Percentiles rank a stretch among this genome's conserved stretches.
These are phyloP conservation scores for Leccinum uliginosum DNA, from an alignment of 768 basidiomycete genomes.

Conservation along the genomic window DNA sequence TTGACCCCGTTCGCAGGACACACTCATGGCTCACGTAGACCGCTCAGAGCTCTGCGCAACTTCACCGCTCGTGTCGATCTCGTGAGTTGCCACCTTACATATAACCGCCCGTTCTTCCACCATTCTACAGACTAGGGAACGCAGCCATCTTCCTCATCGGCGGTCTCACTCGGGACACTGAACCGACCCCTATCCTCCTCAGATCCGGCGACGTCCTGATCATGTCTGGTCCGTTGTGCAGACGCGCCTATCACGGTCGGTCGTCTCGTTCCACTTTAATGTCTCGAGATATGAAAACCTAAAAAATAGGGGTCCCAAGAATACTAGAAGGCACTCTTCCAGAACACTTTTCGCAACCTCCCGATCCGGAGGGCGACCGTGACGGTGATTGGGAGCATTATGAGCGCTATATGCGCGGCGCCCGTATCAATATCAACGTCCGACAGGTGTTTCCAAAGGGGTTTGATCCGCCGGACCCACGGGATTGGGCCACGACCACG, in stretches of 20 bases:
- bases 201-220: slow-evolving; percentile 89
- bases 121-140: slow-evolving; percentile 67
- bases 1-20: slow-evolving; percentile 46
- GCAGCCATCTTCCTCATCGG: slow-evolving; percentile 90
- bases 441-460: slow-evolving; percentile 82
- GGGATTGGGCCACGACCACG: slow-evolving; percentile 1
- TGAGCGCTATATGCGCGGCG: slow-evolving; percentile 56
- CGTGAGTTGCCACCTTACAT: slow-evolving; percentile 49
- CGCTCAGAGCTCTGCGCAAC: slow-evolving; percentile 92
- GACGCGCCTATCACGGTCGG: slow-evolving; percentile 91
- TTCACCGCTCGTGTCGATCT: slow-evolving; percentile 89
- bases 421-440: slow-evolving; percentile 89
- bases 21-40: slow-evolving; percentile 97
- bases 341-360: slow-evolving; percentile 38
- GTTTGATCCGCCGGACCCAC: slow-evolving; percentile 37
- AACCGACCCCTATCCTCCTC: slow-evolving; percentile 78
- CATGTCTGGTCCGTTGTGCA: slow-evolving; percentile 85
- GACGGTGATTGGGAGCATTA: slow-evolving; percentile 55
- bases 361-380: slow-evolving; percentile 21
- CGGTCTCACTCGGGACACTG: slow-evolving; percentile 67
- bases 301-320: slow-evolving; percentile 68
- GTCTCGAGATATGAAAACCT: not conserved
- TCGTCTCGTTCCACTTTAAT: slow-evolving; percentile 1
- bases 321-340: slow-evolving; percentile 83
- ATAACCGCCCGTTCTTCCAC: not conserved